A percentile compares a stretch with the other conserved stretches of the same genome.
Conservation (phyloP, 345 rosid genomes). For the Salix exigua region DNA sequence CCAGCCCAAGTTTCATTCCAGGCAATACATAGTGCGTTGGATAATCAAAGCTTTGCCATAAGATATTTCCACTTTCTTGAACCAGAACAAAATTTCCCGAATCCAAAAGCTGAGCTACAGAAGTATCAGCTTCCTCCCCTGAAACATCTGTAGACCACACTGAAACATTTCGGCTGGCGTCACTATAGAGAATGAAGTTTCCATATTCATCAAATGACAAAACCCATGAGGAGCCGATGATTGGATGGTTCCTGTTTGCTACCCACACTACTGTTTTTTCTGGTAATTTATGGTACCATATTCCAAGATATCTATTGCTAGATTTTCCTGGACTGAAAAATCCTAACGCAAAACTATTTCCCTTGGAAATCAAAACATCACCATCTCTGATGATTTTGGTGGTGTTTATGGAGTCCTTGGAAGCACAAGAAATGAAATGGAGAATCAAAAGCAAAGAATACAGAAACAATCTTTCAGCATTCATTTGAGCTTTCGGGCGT, state of each 20-base stretch:
- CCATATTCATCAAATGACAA: background rate
- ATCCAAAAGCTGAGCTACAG: constrained; percentile 13
- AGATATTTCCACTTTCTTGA: background rate
- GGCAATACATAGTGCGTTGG: background rate
- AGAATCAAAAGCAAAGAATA: background rate
- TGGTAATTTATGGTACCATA: background rate
- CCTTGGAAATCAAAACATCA: constrained; percentile 1
- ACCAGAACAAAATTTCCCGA: constrained; percentile 10
- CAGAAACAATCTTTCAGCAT: background rate
- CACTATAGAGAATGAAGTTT: background rate
- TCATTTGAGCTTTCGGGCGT: background rate
- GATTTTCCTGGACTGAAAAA: constrained; percentile 16
- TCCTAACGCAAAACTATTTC: background rate
- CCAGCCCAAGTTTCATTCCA: background rate
- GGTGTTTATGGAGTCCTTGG: background rate
- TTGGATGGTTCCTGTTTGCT: constrained; percentile 12
- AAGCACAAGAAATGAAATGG: background rate
- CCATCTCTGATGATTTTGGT: background rate
- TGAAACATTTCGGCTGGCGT: background rate
- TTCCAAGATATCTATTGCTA: background rate
- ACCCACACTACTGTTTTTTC: constrained; percentile 8
- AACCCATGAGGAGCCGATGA: constrained; percentile 3
- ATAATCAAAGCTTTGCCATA: background rate
- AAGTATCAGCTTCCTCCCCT: background rate
- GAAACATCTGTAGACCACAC: constrained; percentile 7